Conservation (phyloP, 352 stramenopile species). For the Phytophthora hibernalis region DNA sequence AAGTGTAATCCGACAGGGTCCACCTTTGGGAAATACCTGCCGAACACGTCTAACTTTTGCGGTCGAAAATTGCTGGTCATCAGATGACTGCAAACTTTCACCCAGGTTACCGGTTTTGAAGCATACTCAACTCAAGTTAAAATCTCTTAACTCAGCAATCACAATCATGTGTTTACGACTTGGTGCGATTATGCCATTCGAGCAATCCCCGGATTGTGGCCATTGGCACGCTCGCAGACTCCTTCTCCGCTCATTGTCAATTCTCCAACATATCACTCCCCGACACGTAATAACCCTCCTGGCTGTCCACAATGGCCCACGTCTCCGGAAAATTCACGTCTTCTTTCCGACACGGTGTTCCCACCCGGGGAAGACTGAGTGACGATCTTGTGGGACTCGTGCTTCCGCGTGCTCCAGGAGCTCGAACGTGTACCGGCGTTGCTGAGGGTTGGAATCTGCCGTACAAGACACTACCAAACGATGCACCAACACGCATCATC, state of each 20-base stretch:
- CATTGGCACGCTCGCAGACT: too few species aligned
- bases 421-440: not conserved
- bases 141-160: not conserved
- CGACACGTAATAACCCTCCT: too few species aligned
- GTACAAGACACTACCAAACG: not conserved
- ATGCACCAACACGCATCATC: not conserved
- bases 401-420: not conserved
- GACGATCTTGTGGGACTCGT: conserved; percentile 10
- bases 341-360: not conserved
- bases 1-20: too few species aligned
- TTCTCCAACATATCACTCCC: not conserved
- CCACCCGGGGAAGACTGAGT: not conserved
- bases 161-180: not conserved
- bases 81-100: too few species aligned
- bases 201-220: not conserved
- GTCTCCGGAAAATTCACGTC: not conserved
- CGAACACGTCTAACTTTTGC: too few species aligned
- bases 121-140: not conserved
- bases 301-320: not conserved
- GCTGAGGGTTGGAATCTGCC: not conserved
- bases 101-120: too few species aligned
- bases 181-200: not conserved
- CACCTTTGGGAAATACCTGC: too few species aligned
- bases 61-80: too few species aligned
- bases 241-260: not conserved